Base-by-base conservation (phyloP, 2,329 filamentous ascomycete species). In the Pyricularia sp. region DNA sequence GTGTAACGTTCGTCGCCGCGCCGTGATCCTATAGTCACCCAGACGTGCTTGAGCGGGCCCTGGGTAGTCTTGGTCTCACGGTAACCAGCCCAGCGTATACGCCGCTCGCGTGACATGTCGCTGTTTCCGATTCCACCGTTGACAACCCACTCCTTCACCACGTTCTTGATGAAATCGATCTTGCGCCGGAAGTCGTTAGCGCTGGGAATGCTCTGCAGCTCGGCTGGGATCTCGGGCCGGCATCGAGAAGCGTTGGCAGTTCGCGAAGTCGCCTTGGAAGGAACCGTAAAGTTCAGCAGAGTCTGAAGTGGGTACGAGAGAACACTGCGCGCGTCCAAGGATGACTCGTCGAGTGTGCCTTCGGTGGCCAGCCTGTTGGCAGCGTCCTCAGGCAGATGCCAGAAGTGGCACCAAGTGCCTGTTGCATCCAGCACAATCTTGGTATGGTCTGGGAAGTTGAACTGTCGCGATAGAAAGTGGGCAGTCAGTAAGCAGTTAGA, bases 371-470 rank as follows among this genome's bases (percentile, higher is more conserved):
- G 82, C 53, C 85, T 82, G 68, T 84, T 79, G 2, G 88, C 86
- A 0, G 89, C 89, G 66, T 88, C 84, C n/a, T 85, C 78, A 0
- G 88, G 85, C 24, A 93, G 83, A 71, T 90, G 88, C 77, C 89
- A 89, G 72, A 92, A 91, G 72, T 90, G 88, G 69, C 89, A 88
- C 81, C 86, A 88, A 1, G 82, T 85, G n/a, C 88, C 90, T 33
- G 88, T 84, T 0, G 87, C 78, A 66, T 91, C 90, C 30, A 94
- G 78, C 13, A 93, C 88, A 65, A 94, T 84, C 76, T 94, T 94
- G 66, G 90, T 93, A 74, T 94, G 90, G 70, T 94, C 90, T 2
- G 90, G 90, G 74, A 94, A 94, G 76, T 94, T 93, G 76, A 93
- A 90, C 84, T 91, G 65, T 49, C 19, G 40, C 2, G 40, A 49